These are phyloP conservation scores for Pyrus hybrid DNA, from an alignment of 331 rosid genomes.

Conservation along the genomic window DNA sequence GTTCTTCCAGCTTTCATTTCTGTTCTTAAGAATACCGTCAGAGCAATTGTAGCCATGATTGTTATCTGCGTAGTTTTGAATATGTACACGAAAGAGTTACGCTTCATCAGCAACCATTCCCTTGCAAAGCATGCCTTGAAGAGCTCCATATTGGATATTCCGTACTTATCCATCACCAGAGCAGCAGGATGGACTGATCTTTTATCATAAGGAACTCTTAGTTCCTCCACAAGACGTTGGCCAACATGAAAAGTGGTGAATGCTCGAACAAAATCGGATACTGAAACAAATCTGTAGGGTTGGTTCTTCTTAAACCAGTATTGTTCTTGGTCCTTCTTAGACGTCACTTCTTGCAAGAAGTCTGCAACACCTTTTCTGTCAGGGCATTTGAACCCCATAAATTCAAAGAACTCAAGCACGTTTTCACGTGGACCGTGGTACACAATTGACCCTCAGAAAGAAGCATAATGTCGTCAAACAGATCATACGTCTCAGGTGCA, in stretches of 20 bases:
- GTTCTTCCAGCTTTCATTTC: slow-evolving; percentile 21
- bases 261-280: slow-evolving; percentile 11
- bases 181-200: slow-evolving; percentile 24
- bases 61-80: slow-evolving; percentile 31
- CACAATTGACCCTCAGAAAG: slow-evolving; percentile 29
- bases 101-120: slow-evolving; percentile 35
- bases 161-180: slow-evolving; percentile 23
- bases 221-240: slow-evolving; percentile 15
- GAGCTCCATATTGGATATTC: slow-evolving; percentile 27
- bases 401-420: slow-evolving; percentile 23
- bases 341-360: slow-evolving; percentile 32
- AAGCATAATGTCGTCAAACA: slow-evolving; percentile 27
- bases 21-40: slow-evolving; percentile 29
- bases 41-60: slow-evolving; percentile 30
- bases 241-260: slow-evolving; percentile 22
- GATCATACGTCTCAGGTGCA: slow-evolving; percentile 31
- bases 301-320: slow-evolving; percentile 20
- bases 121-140: slow-evolving; percentile 27
- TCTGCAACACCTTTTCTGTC: slow-evolving; percentile 33
- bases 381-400: slow-evolving; percentile 24
- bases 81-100: slow-evolving; percentile 22
- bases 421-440: slow-evolving; percentile 28
- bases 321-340: slow-evolving; percentile 28
- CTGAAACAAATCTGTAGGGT: slow-evolving; percentile 22
- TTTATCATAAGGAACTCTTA: slow-evolving; percentile 23